These are phyloP conservation scores for Leptographium radiaticola DNA, from an alignment of 2,329 filamentous ascomycete genomes.

Conservation along the genomic window DNA sequence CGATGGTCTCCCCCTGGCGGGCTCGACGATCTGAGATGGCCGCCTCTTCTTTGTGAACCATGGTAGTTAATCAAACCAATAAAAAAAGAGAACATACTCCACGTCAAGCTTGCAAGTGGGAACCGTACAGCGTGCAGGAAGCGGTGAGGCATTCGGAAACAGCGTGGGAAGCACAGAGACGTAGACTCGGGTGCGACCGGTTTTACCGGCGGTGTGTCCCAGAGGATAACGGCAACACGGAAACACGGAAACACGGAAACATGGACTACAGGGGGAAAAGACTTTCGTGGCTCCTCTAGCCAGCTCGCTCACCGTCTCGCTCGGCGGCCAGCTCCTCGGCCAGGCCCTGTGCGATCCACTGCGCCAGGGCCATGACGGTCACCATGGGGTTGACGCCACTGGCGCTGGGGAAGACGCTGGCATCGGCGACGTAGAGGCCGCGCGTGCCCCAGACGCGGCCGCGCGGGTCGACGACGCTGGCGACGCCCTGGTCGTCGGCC, in stretches of 20 bases:
- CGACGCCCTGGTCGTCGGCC: slow-evolving; percentile 34
- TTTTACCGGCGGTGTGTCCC: no score
- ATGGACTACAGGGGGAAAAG: no score
- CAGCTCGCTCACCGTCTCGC: background rate
- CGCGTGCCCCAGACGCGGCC: slow-evolving; percentile 53
- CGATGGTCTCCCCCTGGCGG: slow-evolving; percentile 21
- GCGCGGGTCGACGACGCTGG: slow-evolving; percentile 43
- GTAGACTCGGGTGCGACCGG: no score
- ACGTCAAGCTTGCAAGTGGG: background rate
- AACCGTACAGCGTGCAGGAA: background rate
- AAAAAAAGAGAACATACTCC: background rate
- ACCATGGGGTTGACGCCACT: slow-evolving; percentile 77
- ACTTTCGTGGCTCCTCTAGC: background rate
- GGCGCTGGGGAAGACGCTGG: slow-evolving; percentile 62
- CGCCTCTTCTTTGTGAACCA: slow-evolving; percentile 4
- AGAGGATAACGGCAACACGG: no score
- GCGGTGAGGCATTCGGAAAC: background rate
- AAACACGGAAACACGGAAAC: no score
- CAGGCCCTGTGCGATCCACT: slow-evolving; percentile 49
- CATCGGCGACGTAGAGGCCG: slow-evolving; percentile 58
- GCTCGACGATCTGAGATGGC: slow-evolving; percentile 10
- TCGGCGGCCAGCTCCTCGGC: slow-evolving; percentile 27
- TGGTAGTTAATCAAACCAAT: slow-evolving; percentile 27
- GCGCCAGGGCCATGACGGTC: slow-evolving; percentile 57
- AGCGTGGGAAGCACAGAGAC: no score